Conservation (phyloP, 2,329 filamentous ascomycete genomes). For the Fusarium miscanthi region DNA sequence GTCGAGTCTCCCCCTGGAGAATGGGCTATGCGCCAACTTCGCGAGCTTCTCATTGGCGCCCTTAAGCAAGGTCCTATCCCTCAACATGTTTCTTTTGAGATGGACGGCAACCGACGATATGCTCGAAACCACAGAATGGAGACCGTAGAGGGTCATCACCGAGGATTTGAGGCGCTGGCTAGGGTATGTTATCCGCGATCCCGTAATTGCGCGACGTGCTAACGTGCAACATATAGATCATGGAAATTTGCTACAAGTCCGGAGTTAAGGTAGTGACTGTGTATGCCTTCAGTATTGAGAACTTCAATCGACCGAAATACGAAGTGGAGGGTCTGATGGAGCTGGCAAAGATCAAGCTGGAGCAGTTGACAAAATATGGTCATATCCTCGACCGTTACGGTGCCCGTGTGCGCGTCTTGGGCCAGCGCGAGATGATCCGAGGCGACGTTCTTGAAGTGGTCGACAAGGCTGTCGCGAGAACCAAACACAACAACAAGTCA, state of each 20-base stretch:
- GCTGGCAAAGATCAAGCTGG: slow-evolving; percentile 94
- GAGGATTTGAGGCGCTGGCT: slow-evolving; percentile 94
- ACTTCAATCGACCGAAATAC: slow-evolving; percentile 96
- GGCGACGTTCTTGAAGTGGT: slow-evolving; percentile 90
- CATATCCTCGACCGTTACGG: slow-evolving; percentile 94
- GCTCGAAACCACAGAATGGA: slow-evolving; percentile 92
- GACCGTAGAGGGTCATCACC: slow-evolving; percentile 93
- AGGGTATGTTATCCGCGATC: slow-evolving; percentile 70
- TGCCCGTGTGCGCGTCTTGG: slow-evolving; percentile 85
- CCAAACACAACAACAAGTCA: slow-evolving; percentile 84
- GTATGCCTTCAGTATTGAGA: slow-evolving; percentile 98
- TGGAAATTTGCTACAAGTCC: slow-evolving; percentile 98
- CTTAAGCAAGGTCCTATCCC: slow-evolving; percentile 92
- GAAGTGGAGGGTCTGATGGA: slow-evolving; percentile 98
- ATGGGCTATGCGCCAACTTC: slow-evolving; percentile 82
- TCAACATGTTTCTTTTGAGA: slow-evolving; percentile 97
- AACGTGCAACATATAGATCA: slow-evolving; percentile 67
- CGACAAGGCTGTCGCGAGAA: slow-evolving; percentile 86
- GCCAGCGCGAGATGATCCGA: slow-evolving; percentile 84
- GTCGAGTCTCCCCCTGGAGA: slow-evolving; percentile 90
- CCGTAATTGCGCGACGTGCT: neutral
- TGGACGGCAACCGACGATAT: slow-evolving; percentile 97
- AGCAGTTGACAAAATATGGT: slow-evolving; percentile 91
- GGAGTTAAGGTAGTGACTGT: slow-evolving; percentile 97
- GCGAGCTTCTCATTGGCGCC: slow-evolving; percentile 88